These are phyloP conservation scores for Fusarium sp. DNA, from an alignment of 2,329 filamentous ascomycete genomes.

Conservation along the genomic window DNA sequence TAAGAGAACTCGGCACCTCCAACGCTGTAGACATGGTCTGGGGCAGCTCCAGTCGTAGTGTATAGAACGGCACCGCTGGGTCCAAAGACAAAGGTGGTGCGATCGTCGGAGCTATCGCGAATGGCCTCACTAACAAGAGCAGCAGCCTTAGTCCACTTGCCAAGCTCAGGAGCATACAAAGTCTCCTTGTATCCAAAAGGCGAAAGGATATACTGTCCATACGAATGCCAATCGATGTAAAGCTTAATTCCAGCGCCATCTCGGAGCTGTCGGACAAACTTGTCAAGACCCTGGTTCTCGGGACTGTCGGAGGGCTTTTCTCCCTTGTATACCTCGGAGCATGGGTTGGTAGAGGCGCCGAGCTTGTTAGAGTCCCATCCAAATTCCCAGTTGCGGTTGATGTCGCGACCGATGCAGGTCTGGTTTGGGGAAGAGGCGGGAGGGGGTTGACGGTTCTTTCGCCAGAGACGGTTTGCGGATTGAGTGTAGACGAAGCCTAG, in stretches of 20 bases:
- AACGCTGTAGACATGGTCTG: constrained; percentile 43
- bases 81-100: constrained; percentile 50
- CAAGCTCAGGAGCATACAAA: constrained; percentile 50
- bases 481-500: constrained; percentile 59
- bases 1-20: constrained; percentile 50
- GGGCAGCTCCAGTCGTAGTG: constrained; percentile 45
- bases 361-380: constrained; percentile 56
- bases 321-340: constrained; percentile 58
- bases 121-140: constrained; percentile 43
- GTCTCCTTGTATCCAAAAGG: constrained; percentile 59
- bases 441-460: constrained; percentile 61
- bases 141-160: constrained; percentile 53
- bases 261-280: constrained; percentile 45
- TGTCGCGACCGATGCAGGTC: constrained; percentile 61
- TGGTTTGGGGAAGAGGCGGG: constrained; percentile 32
- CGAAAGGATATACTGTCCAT: constrained; percentile 56
- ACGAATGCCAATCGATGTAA: constrained; percentile 61
- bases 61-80: constrained; percentile 53
- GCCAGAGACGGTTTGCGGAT: constrained; percentile 59
- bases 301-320: constrained; percentile 53
- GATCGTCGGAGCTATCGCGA: constrained; percentile 42
- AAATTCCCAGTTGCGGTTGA: constrained; percentile 66
- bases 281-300: constrained; percentile 58
- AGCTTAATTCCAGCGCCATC: constrained; percentile 52
- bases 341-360: constrained; percentile 61